A percentile compares a stretch with the other conserved stretches of the same genome.
These are phyloP conservation scores for Eucalyptus paniculata DNA, from an alignment of 345 rosid species.

Conservation along the genomic window DNA sequence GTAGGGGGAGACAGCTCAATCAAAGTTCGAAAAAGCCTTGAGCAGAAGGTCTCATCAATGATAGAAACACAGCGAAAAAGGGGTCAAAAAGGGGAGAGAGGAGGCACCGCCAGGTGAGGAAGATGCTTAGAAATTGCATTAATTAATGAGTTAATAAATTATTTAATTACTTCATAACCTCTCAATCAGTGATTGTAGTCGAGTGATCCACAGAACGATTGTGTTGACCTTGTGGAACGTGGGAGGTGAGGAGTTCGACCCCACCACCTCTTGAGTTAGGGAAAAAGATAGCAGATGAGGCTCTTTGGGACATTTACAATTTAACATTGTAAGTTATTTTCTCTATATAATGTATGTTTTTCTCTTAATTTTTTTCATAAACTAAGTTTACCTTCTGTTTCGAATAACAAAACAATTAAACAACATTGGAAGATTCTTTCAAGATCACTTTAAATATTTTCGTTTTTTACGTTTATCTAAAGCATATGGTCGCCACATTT, in stretches of 20 bases:
- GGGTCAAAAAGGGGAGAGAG: not conserved
- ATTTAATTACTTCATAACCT: not conserved
- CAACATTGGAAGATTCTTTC: not conserved
- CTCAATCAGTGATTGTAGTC: not conserved
- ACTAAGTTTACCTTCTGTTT: not conserved
- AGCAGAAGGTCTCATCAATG: not conserved
- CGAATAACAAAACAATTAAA: not conserved
- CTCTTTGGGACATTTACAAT: not conserved
- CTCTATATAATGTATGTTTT: not conserved
- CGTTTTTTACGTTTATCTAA: not conserved
- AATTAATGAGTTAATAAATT: not conserved
- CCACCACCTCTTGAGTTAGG: not conserved
- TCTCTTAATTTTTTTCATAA: not conserved
- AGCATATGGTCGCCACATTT: not conserved
- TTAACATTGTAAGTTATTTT: not conserved
- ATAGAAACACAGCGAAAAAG: not conserved
- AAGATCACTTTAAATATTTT: not conserved
- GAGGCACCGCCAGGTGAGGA: not conserved
- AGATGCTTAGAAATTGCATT: not conserved
- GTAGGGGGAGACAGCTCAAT: not conserved
- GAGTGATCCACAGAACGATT: not conserved
- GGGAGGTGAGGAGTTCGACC: not conserved
- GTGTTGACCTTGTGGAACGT: not conserved
- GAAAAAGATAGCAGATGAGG: not conserved
- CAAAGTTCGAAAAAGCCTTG: not conserved